Evolutionary conservation across 2,329 filamentous ascomycete genomes (phyloP), one percentile per base, ranked within the genome.

Genomic region (Ophiocordyceps camponoti-rufipedis): DNA sequence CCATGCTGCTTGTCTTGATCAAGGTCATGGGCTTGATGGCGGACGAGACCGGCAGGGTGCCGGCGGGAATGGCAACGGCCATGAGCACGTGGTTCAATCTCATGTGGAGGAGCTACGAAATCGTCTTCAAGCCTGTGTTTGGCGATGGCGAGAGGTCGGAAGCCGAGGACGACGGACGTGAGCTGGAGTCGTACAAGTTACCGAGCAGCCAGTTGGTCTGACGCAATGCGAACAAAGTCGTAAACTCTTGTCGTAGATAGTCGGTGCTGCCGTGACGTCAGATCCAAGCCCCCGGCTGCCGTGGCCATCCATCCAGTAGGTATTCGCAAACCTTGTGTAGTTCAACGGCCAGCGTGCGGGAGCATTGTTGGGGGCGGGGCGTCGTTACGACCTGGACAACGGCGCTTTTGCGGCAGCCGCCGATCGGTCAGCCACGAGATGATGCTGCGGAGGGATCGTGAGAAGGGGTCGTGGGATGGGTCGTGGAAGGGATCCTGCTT

Each of bases 71-170:
- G 44, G 69, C 65, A 3, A 59, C 59, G 14, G 45, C 72, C 0
- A 66, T 71, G 46, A 70, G 67, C 1, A 59, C 67, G 1, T 12
- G 82, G 2, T 77, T 82, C 48, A 68, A 63, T 14, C 11, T 62
- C 4, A 48, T 66, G 10, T 74, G 71, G 71, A 52, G 58, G 48
- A 52, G 49, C 4, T 72, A 74, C 44, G 70, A 74, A 44, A 29
- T 28, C 2, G 57, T 68, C 2, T 58, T 68, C 52, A 80, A 76
- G 59, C 65, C 62, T 1, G 39, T 80, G 0, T 95, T 93, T 67
- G 89, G 89, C 1, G 84, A 96, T 56, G 91, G 91, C 0, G 89
- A 96, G 68, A 74, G 72, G 54, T 80, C 76, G 4, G 51, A 60
- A 31, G 58, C 40, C 18, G 10, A 42, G 2, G 35, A 42, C 31